A percentile compares a stretch with the other conserved stretches of the same genome.
phyloP scores from a whole-genome alignment of 352 stramenopile species.

The Phytophthora hibernalis region DNA sequence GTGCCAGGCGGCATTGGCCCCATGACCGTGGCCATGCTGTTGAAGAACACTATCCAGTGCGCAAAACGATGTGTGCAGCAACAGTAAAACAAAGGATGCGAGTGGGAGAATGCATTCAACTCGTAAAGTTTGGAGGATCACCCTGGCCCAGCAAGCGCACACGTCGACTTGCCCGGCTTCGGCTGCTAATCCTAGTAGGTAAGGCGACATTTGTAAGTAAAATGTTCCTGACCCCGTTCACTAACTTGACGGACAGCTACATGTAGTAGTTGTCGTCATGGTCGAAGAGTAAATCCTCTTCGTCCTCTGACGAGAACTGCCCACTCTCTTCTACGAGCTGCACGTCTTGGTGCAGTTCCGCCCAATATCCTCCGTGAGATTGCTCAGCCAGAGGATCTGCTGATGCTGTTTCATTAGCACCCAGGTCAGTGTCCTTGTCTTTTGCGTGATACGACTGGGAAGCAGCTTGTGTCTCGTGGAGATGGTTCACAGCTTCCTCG shows the following conservation, averaged over 20 bases:
- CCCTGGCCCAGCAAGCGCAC: conserved; percentile 19
- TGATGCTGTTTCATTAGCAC: not conserved
- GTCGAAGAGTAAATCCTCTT: conserved; percentile 29
- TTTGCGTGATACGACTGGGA: conserved; percentile 35
- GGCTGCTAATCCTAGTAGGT: conserved; percentile 36
- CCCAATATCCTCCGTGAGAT: conserved; percentile 55
- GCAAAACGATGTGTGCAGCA: conserved; percentile 35
- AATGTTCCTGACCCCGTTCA: conserved; percentile 24
- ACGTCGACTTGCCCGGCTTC: conserved; percentile 15
- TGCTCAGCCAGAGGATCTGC: conserved; percentile 16
- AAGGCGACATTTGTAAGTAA: conserved; percentile 34
- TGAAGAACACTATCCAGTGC: conserved; percentile 83
- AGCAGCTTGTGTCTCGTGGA: conserved; percentile 46
- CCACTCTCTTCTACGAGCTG: conserved; percentile 80
- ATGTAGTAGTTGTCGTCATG: conserved; percentile 24
- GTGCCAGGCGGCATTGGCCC: conserved; percentile 96
- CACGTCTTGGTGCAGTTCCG: conserved; percentile 72
- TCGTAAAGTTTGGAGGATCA: conserved; percentile 18
- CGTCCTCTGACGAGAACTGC: conserved; percentile 76
- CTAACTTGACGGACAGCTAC: not conserved
- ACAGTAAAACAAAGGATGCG: conserved; percentile 15
- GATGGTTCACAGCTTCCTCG: conserved; percentile 40
- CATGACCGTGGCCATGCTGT: conserved; percentile 98
- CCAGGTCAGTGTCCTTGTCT: conserved; percentile 5
- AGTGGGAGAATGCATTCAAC: not conserved